Percentiles rank a stretch among this genome's conserved stretches.
These are phyloP conservation scores for Zalaria obscura DNA, from an alignment of 2,329 filamentous ascomycete genomes.

Conservation along the genomic window DNA sequence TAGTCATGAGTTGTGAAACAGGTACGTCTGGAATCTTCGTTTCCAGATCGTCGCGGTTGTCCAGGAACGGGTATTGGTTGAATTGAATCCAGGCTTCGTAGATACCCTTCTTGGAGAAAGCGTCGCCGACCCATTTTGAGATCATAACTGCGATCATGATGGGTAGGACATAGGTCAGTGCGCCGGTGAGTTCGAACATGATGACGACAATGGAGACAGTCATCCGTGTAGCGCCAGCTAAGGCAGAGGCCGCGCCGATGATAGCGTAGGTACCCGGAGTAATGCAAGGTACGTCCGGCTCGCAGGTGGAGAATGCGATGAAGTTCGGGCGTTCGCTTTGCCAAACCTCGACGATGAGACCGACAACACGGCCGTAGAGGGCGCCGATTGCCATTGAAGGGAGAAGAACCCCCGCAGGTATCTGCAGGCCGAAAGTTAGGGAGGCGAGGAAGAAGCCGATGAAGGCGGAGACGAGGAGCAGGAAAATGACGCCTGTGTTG, in stretches of 20 bases:
- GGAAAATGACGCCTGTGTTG: conserved; percentile 66
- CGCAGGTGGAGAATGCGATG: conserved; percentile 65
- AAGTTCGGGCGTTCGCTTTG: conserved; percentile 65
- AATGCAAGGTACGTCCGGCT: conserved; percentile 74
- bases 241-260: conserved; percentile 84
- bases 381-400: conserved; percentile 95
- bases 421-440: conserved; percentile 84
- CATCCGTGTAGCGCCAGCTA: conserved; percentile 87
- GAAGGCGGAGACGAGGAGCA: conserved; percentile 68
- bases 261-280: conserved; percentile 95
- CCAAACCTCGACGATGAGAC: conserved; percentile 80
- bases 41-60: conserved; percentile 62
- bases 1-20: conserved; percentile 82
- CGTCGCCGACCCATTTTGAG: conserved; percentile 95
- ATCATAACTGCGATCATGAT: conserved; percentile 99
- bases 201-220: conserved; percentile 98
- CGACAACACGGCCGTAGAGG: conserved; percentile 74
- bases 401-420: conserved; percentile 89
- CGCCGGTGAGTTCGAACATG: conserved; percentile 97
- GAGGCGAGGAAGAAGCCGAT: conserved; percentile 75
- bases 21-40: conserved; percentile 65
- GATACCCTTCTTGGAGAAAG: conserved; percentile 81
- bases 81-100: conserved; percentile 98
- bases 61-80: conserved; percentile 88
- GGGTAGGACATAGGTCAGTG: conserved; percentile 86